Base-by-base conservation (phyloP, 768 basidiomycete species). In the Leucosporidium creatinivorum region DNA sequence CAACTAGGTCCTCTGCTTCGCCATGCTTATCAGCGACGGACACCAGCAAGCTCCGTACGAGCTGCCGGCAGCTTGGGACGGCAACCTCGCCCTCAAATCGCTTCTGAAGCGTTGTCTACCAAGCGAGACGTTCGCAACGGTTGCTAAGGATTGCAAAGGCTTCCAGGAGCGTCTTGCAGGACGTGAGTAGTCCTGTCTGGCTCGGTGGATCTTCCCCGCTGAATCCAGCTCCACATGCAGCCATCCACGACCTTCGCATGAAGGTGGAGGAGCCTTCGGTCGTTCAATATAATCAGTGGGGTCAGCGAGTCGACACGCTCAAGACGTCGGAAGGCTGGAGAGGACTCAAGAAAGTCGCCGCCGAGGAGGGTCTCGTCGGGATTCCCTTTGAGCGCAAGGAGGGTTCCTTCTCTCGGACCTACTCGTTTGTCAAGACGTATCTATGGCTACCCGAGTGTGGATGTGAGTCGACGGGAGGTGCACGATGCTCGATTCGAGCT, bases 271-370 rank as follows among this genome's bases (percentile, higher is more conserved):
- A 73, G 49, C 73, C 74, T 2, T 39, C 50, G 8, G 76, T 90
- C 26, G 81, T 81, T 0, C 89, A 89, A 76, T 90, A 88, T 74
- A 81, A 89, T 73, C 85, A 88, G 69, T 89, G 85, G 85, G 88
- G 88, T 0, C 74, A 77, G 57, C 83, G 85, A 17, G 78, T 89
- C 12, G 88, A 91, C 75, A 77, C 79, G 6, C 81, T 91, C 0
- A 80, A 85, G 49, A 88, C 87, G 1, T 86, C 85, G 23, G 87
- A 89, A 74, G 87, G 84, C 0, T 91, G 89, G 89, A 80, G 85
- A 19, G 80, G 80, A 25, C 79, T 90, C 70, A 89, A 88, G 76
- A 83, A 82, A 0, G 74, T 85, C 30, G 81, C 82, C 44, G 84
- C 86, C 70, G 79, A 81, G 62, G 87, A 87, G 76, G 89, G 89